These are phyloP conservation scores for Talaromyces sp. DNA, from an alignment of 2,329 filamentous ascomycete species.

Conservation along the genomic window DNA sequence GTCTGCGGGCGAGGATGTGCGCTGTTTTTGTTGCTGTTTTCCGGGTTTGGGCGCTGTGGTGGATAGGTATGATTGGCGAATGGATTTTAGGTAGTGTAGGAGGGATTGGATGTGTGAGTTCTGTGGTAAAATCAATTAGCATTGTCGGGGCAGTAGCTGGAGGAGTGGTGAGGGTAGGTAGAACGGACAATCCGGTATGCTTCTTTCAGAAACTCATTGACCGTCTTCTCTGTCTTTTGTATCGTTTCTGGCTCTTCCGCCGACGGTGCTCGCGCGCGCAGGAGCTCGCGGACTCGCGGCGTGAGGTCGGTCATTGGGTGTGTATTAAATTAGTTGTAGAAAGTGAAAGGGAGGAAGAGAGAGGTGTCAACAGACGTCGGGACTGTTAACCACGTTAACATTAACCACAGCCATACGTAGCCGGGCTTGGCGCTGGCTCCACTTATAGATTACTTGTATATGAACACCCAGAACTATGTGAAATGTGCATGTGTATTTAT, in stretches of 20 bases:
- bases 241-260: neutral
- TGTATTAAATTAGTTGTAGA: neutral
- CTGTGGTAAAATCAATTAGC: conserved; percentile 40
- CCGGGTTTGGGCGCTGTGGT: conserved; percentile 59
- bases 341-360: neutral
- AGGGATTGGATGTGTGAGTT: conserved; percentile 80
- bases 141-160: neutral
- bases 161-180: conserved; percentile 1
- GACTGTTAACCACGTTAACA: neutral
- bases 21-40: neutral
- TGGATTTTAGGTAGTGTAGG: conserved; percentile 70
- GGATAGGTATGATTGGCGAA: conserved; percentile 87
- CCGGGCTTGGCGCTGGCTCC: neutral
- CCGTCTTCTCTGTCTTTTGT: conserved; percentile 27
- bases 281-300: conserved; percentile 28
- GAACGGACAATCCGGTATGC: conserved; percentile 81
- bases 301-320: conserved; percentile 38
- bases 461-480: neutral
- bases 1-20: too few species aligned
- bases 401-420: neutral
- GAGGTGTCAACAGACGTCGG: neutral
- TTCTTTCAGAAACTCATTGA: conserved; percentile 88
- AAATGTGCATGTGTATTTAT: neutral
- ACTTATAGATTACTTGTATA: too few species aligned
- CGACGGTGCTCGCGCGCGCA: neutral